These are phyloP conservation scores for Leucocoprinus leucothites DNA, from an alignment of 768 basidiomycete species.

Conservation along the genomic window DNA sequence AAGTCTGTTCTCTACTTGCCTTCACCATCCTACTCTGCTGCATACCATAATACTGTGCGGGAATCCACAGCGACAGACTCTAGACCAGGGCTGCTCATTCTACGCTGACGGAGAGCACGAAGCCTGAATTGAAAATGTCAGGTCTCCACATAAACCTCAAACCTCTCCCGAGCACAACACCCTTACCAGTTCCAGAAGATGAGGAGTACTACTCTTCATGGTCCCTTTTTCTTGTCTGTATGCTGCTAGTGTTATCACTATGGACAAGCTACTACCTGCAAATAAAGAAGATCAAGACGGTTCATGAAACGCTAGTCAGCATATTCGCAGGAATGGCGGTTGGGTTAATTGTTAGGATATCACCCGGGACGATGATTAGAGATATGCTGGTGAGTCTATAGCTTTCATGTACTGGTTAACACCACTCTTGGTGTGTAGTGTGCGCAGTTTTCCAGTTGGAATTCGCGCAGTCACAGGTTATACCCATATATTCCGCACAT, in stretches of 20 bases:
- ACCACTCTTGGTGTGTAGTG: background rate
- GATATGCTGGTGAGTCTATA: conserved; percentile 86
- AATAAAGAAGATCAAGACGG: conserved; percentile 90
- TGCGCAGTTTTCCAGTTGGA: background rate
- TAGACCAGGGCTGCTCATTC: background rate
- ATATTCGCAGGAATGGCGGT: conserved; percentile 97
- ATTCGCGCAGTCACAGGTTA: background rate
- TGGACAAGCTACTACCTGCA: conserved; percentile 98
- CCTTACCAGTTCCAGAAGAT: conserved; percentile 56
- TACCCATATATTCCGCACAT: background rate
- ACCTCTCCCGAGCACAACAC: conserved; percentile 17
- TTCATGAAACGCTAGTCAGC: conserved; percentile 95
- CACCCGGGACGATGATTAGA: conserved; percentile 91
- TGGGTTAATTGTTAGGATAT: conserved; percentile 84
- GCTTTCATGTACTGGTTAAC: background rate
- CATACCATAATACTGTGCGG: no score
- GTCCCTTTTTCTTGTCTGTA: conserved; percentile 91
- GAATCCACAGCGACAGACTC: no score
- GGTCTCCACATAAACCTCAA: conserved; percentile 3
- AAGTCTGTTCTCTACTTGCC: no score
- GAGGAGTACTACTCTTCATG: conserved; percentile 92
- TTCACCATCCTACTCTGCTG: no score
- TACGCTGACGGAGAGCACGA: background rate
- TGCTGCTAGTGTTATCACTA: conserved; percentile 90
- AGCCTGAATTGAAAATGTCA: background rate